Evolutionary conservation across 306 rosid genomes (phyloP).

Genomic region (Malus domestica): DNA sequence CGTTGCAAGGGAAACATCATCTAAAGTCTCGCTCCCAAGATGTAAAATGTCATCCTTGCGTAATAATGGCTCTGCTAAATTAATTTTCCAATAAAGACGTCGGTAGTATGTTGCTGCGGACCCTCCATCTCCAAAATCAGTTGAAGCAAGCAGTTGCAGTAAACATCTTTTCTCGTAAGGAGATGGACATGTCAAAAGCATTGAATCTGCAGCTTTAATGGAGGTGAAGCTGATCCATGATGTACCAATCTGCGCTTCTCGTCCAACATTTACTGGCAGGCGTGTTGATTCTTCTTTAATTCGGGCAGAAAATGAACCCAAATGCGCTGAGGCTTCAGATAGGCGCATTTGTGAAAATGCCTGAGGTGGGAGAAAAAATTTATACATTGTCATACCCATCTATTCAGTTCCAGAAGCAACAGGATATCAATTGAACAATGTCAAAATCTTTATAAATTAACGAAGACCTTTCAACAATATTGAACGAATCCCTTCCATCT

Average conservation of each 20-base stretch:
- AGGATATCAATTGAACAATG: neutral
- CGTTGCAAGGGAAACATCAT: slow-evolving; percentile 77
- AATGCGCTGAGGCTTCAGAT: slow-evolving; percentile 89
- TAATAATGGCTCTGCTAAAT: slow-evolving; percentile 82
- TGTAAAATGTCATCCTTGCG: slow-evolving; percentile 57
- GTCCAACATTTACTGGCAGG: slow-evolving; percentile 51
- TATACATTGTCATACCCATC: neutral
- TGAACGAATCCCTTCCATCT: neutral
- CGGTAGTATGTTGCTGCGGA: slow-evolving; percentile 55
- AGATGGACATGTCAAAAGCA: slow-evolving; percentile 86
- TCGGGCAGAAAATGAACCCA: slow-evolving; percentile 91
- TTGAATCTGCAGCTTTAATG: slow-evolving; percentile 79
- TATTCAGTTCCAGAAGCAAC: neutral
- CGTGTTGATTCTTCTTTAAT: slow-evolving; percentile 73
- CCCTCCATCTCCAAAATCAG: slow-evolving; percentile 95
- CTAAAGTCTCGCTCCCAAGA: slow-evolving; percentile 67
- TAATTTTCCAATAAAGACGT: slow-evolving; percentile 74
- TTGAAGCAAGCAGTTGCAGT: slow-evolving; percentile 84
- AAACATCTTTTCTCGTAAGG: slow-evolving; percentile 95
- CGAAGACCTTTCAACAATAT: neutral
- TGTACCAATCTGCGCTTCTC: slow-evolving; percentile 55
- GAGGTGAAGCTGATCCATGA: slow-evolving; percentile 92
- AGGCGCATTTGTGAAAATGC: slow-evolving; percentile 97
- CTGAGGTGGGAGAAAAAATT: slow-evolving; percentile 28
- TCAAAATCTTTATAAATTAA: neutral